Base-by-base conservation (phyloP, 805 yeast species). In the Candida insectalens region DNA sequence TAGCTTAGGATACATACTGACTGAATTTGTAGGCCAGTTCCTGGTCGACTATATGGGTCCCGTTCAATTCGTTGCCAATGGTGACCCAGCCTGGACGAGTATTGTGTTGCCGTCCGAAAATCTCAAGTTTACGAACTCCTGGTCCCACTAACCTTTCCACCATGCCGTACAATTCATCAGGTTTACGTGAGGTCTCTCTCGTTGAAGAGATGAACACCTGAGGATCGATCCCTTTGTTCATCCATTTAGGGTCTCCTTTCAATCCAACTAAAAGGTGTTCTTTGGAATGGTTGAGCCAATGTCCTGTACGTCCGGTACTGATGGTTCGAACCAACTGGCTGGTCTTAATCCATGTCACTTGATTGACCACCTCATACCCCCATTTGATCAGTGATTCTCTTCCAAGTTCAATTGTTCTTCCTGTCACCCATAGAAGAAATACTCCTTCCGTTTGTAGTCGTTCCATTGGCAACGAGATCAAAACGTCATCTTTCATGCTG, bases 291-390 rank as follows among this genome's bases (percentile, higher is more conserved):
- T 88, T 88, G 34, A 88, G 64, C 97, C 97, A 88, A 53, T 88
- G 97, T 0, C 97, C 97, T 0, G 97, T 88, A 42, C 96, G 63
- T 1, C 97, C 97, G 0, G 97, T 89, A 39, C 94, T 87, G 28
- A 88, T 87, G 0, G 96, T 88, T 39, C 95, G 63, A 15, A 79
- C 74, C 40, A 89, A 59, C 52, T 89, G 96, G 53, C 88, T 88
- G 4, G 92, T 74, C 54, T 88, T 88, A 38, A 85, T 71, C 97
- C 97, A 88, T 6, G 88, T 71, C 40, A 88, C 56, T 52, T 88
- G 96, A 53, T 87, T 89, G 16, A 72, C 59, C 4, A 80, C 73
- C 25, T 57, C 51, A 51, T 88, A 88, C 2, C 96, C 96, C 95
- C 96, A 87, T 38, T 71, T 74, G 4, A 53, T 54, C 36, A 88